These are phyloP conservation scores for Cyberlindnera mississippiensis DNA, from an alignment of 805 yeast genomes.

Conservation along the genomic window DNA sequence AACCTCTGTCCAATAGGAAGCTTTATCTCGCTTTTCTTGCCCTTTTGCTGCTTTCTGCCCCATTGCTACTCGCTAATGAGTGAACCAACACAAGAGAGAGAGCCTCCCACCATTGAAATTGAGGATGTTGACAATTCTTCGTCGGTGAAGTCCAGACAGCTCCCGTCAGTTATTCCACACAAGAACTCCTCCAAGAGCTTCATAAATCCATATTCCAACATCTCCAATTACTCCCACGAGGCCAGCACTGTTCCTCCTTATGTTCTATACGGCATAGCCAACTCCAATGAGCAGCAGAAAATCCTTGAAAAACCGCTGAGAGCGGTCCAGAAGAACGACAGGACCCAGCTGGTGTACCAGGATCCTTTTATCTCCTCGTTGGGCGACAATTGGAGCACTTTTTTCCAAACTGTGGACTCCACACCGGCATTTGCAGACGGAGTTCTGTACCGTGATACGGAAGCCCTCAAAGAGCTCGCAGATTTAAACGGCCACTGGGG, in stretches of 20 bases:
- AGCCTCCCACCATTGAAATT: neutral
- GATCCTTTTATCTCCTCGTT: conserved; percentile 35
- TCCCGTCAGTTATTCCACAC: conserved; percentile 1
- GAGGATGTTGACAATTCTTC: neutral
- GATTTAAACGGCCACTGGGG: conserved; percentile 60
- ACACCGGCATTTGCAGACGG: conserved; percentile 35
- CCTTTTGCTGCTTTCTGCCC: neutral
- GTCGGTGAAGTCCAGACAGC: conserved; percentile 1
- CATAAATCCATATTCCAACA: conserved; percentile 15
- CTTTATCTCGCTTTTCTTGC: neutral
- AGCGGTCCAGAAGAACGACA: conserved; percentile 13
- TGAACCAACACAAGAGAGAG: neutral
- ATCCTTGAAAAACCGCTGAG: conserved; percentile 5
- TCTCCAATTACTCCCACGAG: conserved; percentile 34
- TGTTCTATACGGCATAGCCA: conserved; percentile 51
- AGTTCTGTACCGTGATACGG: conserved; percentile 19
- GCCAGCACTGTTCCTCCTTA: conserved; percentile 58
- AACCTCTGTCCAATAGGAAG: too few relatives aligned
- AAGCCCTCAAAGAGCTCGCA: conserved; percentile 29
- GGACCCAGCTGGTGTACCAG: conserved; percentile 5
- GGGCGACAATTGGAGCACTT: conserved; percentile 48
- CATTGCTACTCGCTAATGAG: neutral
- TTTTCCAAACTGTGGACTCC: conserved; percentile 43
- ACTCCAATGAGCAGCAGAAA: conserved; percentile 25
- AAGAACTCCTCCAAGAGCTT: neutral